Evolutionary conservation across 176 grass and related monocot species (phyloP).

Genomic region (Luzula sylvatica): DNA sequence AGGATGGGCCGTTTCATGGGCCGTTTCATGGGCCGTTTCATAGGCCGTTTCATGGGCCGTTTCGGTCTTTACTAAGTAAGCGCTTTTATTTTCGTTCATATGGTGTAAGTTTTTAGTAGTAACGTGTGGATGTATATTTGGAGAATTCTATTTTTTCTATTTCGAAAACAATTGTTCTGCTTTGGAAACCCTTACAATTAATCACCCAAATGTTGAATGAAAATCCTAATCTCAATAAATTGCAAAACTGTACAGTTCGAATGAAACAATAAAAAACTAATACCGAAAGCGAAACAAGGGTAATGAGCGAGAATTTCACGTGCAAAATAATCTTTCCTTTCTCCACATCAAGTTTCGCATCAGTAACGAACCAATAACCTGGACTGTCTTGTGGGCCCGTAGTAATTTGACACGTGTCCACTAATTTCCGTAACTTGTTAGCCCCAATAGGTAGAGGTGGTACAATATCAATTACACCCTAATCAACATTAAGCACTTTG

Average conservation of each 20-base stretch:
- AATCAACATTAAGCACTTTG: constrained; percentile 33
- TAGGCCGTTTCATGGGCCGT: constrained; percentile 21
- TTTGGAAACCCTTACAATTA: no score
- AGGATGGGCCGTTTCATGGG: constrained; percentile 8
- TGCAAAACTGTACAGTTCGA: no score
- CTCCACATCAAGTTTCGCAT: constrained; percentile 47
- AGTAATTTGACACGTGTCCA: constrained; percentile 48
- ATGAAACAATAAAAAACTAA: no score
- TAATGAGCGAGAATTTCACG: constrained; percentile 64
- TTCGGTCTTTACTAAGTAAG: no score
- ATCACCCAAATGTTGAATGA: no score
- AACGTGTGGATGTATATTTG: no score
- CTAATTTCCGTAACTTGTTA: constrained; percentile 53
- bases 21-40: no score
- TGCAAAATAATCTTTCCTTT: constrained; percentile 60
- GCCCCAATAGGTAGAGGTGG: constrained; percentile 34
- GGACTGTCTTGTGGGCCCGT: constrained; percentile 51
- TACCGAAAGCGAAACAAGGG: constrained; percentile 37
- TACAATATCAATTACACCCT: constrained; percentile 27
- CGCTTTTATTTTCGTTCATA: no score
- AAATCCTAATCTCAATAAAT: no score
- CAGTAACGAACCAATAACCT: constrained; percentile 65
- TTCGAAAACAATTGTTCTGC: no score
- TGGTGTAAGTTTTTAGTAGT: no score
- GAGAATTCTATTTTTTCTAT: no score